A percentile compares a stretch with the other conserved stretches of the same genome.
These are phyloP conservation scores for Jacaranda copaia DNA, from an alignment of 257 asterid genomes.

Conservation along the genomic window DNA sequence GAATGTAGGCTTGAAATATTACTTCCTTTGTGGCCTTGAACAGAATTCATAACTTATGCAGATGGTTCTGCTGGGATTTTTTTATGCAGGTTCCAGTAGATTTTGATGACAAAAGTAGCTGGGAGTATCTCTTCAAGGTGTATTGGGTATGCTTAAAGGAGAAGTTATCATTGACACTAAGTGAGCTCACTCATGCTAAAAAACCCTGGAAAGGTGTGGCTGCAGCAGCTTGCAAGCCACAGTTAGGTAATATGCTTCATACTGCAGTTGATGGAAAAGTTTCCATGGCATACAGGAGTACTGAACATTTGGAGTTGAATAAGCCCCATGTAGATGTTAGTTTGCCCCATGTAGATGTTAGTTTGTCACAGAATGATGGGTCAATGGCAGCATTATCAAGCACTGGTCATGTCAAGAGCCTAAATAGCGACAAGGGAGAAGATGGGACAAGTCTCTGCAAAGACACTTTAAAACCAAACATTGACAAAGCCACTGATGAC, in stretches of 20 bases:
- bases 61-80: constrained; percentile 19
- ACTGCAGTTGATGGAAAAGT: constrained; percentile 44
- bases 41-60: constrained; percentile 22
- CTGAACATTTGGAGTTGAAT: constrained; percentile 52
- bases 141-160: constrained; percentile 81
- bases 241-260: constrained; percentile 34
- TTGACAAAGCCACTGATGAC: constrained; percentile 25
- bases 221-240: constrained; percentile 48
- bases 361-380: constrained; percentile 38
- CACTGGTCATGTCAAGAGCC: constrained; percentile 32
- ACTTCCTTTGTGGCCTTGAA: constrained; percentile 28
- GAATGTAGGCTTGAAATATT: constrained; percentile 16
- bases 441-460: constrained; percentile 12
- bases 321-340: constrained; percentile 39
- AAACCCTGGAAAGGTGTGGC: constrained; percentile 56
- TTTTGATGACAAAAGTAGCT: constrained; percentile 86
- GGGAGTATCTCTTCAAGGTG: constrained; percentile 94
- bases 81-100: constrained; percentile 74
- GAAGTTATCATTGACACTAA: constrained; percentile 62
- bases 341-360: constrained; percentile 29
- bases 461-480: constrained; percentile 19
- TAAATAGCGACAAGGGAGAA: background rate
- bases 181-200: constrained; percentile 75
- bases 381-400: constrained; percentile 22
- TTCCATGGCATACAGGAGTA: constrained; percentile 39